phyloP scores from a whole-genome alignment of 2,329 filamentous ascomycete species.

The Aureobasidium sp. region DNA sequence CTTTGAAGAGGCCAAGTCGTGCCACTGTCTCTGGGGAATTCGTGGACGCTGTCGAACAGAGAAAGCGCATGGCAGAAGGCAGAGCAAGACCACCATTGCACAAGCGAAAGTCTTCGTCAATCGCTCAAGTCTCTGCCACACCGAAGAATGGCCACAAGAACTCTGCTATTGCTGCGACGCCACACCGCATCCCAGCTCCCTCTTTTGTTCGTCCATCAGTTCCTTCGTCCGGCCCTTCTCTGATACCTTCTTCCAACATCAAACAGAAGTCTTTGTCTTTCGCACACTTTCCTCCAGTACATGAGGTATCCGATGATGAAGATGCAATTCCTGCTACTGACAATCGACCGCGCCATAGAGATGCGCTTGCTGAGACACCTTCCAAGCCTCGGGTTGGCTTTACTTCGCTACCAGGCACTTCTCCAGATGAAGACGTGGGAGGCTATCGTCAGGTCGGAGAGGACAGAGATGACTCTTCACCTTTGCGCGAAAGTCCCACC shows the following conservation, averaged over 20 bases:
- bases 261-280: conserved; percentile 20
- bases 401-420: conserved; percentile 6
- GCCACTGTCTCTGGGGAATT: conserved; percentile 58
- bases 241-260: conserved; percentile 33
- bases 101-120: conserved; percentile 19
- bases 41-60: conserved; percentile 58
- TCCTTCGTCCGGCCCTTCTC: conserved; percentile 21
- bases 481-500: background rate
- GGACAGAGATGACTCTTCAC: conserved; percentile 5
- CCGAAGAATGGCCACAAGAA: conserved; percentile 27
- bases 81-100: conserved; percentile 17
- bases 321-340: conserved; percentile 12
- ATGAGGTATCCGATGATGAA: conserved; percentile 13
- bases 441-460: conserved; percentile 8
- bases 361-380: conserved; percentile 14
- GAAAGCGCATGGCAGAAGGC: conserved; percentile 27
- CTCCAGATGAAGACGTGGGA: conserved; percentile 14
- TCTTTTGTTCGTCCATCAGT: conserved; percentile 16
- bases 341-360: conserved; percentile 11
- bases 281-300: conserved; percentile 2
- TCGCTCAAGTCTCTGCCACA: conserved; percentile 34
- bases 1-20: conserved; percentile 67
- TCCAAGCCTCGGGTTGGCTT: background rate
- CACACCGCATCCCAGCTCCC: conserved; percentile 19
- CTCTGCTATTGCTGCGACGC: conserved; percentile 23